Evolutionary conservation across 257 asterid species (phyloP).

Genomic region (Handroanthus guayacan): DNA sequence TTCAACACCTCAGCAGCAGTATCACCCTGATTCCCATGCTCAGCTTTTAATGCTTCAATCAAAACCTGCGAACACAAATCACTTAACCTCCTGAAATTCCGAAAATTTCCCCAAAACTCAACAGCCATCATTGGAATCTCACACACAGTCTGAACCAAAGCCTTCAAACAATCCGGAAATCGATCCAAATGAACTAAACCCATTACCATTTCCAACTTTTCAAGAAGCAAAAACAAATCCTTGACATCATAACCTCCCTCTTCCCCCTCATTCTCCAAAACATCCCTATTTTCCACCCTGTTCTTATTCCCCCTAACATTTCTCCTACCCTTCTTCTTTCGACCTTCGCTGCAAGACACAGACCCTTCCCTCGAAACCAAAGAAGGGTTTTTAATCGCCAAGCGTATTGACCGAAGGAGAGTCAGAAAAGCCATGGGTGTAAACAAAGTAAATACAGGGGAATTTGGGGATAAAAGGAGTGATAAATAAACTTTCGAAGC

Average conservation of each 20-base stretch:
- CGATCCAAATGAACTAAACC: constrained; percentile 79
- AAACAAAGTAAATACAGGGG: constrained; percentile 85
- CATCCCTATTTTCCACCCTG: constrained; percentile 46
- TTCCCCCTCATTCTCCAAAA: constrained; percentile 43
- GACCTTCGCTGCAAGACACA: constrained; percentile 37
- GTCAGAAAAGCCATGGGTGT: constrained; percentile 88
- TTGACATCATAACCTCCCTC: constrained; percentile 60
- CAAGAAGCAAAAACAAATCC: constrained; percentile 64
- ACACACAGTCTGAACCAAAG: constrained; percentile 74
- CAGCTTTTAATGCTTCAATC: constrained; percentile 61
- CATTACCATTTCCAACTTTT: constrained; percentile 70
- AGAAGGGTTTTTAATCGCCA: constrained; percentile 58
- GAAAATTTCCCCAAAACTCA: constrained; percentile 59
- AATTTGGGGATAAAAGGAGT: constrained; percentile 78
- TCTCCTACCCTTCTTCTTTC: constrained; percentile 57
- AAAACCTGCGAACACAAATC: constrained; percentile 64
- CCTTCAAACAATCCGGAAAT: constrained; percentile 88
- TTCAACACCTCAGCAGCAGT: constrained; percentile 81
- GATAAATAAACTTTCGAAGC: constrained; percentile 79
- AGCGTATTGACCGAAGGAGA: constrained; percentile 71
- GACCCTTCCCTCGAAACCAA: constrained; percentile 42
- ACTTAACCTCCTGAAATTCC: constrained; percentile 60
- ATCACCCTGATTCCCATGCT: constrained; percentile 78
- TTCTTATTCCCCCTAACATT: constrained; percentile 43
- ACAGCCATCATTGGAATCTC: constrained; percentile 70